Evolutionary conservation across 1,284 basidiomycete species (phyloP).

Genomic region (Vanrija pseudolonga): DNA sequence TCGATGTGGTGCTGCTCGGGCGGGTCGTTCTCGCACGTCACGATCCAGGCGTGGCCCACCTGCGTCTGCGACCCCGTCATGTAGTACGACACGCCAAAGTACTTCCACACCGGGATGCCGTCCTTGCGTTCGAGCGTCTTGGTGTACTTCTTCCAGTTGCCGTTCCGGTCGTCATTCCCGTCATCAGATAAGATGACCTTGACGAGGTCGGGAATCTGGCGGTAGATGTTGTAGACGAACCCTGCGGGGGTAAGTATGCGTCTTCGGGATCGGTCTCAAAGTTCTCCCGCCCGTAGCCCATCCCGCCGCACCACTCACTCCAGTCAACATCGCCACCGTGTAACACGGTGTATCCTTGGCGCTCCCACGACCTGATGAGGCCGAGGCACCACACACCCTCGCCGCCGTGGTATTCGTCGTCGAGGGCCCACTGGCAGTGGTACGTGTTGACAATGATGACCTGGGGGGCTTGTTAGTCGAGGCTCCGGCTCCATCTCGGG

Average conservation of each 20-base stretch:
- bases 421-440: not conserved
- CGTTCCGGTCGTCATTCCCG: not conserved
- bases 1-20: not conserved
- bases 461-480: not conserved
- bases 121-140: not conserved
- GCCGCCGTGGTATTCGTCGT: not conserved
- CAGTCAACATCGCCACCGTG: constrained; percentile 8
- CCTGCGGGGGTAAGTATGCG: not conserved
- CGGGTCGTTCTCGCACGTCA: constrained; percentile 7
- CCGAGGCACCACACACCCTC: not conserved
- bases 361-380: constrained; percentile 2
- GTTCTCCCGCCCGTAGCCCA: not conserved
- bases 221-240: not conserved
- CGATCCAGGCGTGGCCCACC: constrained; percentile 20
- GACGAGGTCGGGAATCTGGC: not conserved
- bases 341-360: not conserved
- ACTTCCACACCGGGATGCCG: not conserved
- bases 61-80: constrained; percentile 11
- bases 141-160: not conserved
- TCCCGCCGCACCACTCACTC: not conserved
- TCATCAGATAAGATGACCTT: not conserved
- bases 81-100: constrained; percentile 21
- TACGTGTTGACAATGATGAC: not conserved
- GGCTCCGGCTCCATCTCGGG: too few species aligned
- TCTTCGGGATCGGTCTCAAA: not conserved